phyloP scores from a whole-genome alignment of 192 early-diverging fungal species.

The Allomyces javanicus region DNA sequence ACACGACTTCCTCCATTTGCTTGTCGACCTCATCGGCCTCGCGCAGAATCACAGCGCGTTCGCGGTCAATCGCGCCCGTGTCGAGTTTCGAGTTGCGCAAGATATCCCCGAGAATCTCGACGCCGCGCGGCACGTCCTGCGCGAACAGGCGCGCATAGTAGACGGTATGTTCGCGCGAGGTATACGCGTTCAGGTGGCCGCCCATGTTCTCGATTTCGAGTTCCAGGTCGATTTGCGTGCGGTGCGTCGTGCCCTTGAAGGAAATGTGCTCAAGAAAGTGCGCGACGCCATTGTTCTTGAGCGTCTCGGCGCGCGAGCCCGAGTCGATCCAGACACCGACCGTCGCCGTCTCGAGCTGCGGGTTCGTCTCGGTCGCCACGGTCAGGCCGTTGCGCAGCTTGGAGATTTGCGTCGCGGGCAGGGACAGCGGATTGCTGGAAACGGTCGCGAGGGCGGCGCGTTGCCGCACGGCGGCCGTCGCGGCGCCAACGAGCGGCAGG shows the following conservation, averaged over 20 bases:
- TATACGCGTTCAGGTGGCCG: constrained; percentile 95
- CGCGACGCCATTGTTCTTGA: constrained; percentile 78
- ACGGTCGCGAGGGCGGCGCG: too few species aligned
- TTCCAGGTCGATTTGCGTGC: constrained; percentile 78
- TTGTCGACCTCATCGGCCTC: constrained; percentile 88
- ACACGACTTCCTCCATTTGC: constrained; percentile 93
- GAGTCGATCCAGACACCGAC: constrained; percentile 83
- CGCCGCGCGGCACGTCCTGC: constrained; percentile 65
- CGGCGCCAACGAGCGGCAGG: too few species aligned
- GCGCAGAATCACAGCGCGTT: constrained; percentile 90
- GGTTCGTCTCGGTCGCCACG: constrained; percentile 63
- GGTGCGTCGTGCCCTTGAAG: constrained; percentile 85
- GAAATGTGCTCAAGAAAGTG: constrained; percentile 99
- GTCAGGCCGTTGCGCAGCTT: constrained; percentile 60
- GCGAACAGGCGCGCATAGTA: constrained; percentile 93
- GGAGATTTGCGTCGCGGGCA: constrained; percentile 40
- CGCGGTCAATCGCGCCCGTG: constrained; percentile 74
- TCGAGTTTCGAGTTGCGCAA: constrained; percentile 74
- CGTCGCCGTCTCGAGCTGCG: constrained; percentile 60
- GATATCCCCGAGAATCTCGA: constrained; percentile 89
- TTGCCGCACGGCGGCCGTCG: too few species aligned
- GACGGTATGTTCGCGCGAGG: constrained; percentile 94
- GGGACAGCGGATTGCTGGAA: constrained; percentile 1
- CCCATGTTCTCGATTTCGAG: constrained; percentile 96
- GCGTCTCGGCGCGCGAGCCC: constrained; percentile 62